Percentiles rank a stretch among this genome's conserved stretches.
phyloP scores from a whole-genome alignment of 2,329 filamentous ascomycete genomes.

The Penicillium sp. region DNA sequence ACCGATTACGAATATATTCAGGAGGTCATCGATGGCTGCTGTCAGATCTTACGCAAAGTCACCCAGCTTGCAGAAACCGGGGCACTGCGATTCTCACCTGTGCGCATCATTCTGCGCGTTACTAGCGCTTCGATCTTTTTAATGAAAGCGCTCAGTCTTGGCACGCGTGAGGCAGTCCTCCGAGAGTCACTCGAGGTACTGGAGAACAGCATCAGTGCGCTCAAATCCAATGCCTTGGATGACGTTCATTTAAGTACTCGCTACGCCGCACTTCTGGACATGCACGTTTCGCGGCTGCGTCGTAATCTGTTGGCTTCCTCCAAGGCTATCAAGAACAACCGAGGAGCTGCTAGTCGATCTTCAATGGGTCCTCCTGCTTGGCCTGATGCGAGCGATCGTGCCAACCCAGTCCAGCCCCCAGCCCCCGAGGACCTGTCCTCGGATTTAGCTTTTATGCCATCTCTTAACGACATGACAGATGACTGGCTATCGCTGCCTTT shows the following conservation, averaged over 20 bases:
- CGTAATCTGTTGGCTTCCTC: constrained; percentile 39
- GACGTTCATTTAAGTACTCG: constrained; percentile 55
- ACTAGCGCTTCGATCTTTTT: constrained; percentile 58
- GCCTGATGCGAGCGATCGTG: constrained; percentile 23
- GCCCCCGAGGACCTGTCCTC: constrained; percentile 27
- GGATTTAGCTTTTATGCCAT: constrained; percentile 30
- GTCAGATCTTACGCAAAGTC: constrained; percentile 53
- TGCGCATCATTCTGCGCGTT: constrained; percentile 55
- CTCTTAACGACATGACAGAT: constrained; percentile 34
- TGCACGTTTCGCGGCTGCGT: constrained; percentile 44
- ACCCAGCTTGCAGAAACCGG: constrained; percentile 49
- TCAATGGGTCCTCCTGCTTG: constrained; percentile 31
- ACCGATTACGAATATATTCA: constrained; percentile 57
- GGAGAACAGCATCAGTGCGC: constrained; percentile 49
- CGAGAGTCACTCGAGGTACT: constrained; percentile 51
- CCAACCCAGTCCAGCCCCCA: constrained; percentile 18
- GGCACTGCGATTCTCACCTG: constrained; percentile 53
- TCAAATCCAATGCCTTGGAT: constrained; percentile 51
- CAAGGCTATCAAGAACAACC: constrained; percentile 27
- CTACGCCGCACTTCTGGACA: constrained; percentile 52
- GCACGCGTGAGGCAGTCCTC: constrained; percentile 51
- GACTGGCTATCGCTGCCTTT: constrained; percentile 47
- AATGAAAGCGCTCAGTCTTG: constrained; percentile 52
- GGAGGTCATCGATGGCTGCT: constrained; percentile 57
- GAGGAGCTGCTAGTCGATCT: constrained; percentile 26